Conservation (phyloP, 257 asterid genomes). For the Oldenlandia corymbosa region DNA sequence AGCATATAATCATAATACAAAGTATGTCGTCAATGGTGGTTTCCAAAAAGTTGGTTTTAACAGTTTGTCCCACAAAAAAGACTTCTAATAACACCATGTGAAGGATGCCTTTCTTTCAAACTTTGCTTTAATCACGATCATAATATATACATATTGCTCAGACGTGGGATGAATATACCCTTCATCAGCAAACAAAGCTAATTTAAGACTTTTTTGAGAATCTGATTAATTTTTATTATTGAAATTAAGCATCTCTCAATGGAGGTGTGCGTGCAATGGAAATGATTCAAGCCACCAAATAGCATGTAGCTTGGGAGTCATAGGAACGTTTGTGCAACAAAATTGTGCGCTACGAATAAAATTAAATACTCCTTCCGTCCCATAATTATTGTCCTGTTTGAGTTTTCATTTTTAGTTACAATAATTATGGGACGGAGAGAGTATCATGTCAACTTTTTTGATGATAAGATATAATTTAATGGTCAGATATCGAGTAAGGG, state of each 20-base stretch:
- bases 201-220: no score
- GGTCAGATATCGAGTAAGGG: no score
- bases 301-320: no score
- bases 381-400: no score
- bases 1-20: neutral
- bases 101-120: neutral
- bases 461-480: no score
- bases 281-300: neutral
- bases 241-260: neutral
- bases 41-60: slow-evolving; percentile 4
- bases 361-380: no score
- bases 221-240: no score
- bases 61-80: neutral
- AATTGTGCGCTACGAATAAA: no score
- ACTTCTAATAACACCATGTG: slow-evolving; percentile 2
- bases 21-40: slow-evolving; percentile 4
- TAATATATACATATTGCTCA: neutral
- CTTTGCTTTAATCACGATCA: slow-evolving; percentile 1
- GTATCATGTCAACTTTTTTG: no score
- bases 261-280: neutral
- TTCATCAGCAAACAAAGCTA: neutral
- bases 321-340: no score
- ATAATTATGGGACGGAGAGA: no score
- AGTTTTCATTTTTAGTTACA: no score
- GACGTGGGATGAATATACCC: neutral